phyloP scores from a whole-genome alignment of 495 filamentous ascomycete genomes.

The Hypoxylon cercidicola region DNA sequence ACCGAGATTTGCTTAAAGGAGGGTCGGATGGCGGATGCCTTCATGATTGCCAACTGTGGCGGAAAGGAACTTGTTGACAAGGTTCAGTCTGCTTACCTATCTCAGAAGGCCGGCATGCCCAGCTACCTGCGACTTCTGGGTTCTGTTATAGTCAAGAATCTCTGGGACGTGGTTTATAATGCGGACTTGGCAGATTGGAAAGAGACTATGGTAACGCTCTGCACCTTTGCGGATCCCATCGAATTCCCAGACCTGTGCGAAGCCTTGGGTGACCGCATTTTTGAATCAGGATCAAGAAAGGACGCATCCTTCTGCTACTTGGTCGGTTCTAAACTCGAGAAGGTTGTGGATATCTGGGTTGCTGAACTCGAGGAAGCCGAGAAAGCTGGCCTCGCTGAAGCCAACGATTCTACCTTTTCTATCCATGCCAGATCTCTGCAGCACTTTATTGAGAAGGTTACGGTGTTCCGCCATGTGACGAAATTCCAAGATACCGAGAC shows the following conservation, averaged over 20 bases:
- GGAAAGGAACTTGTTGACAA: constrained; percentile 94
- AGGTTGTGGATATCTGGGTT: constrained; percentile 94
- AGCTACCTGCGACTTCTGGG: constrained; percentile 93
- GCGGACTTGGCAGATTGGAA: constrained; percentile 94
- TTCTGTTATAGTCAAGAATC: constrained; percentile 93
- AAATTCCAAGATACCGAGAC: constrained; percentile 87
- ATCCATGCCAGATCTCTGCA: constrained; percentile 90
- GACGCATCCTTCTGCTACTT: constrained; percentile 97
- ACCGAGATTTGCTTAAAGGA: constrained; percentile 88
- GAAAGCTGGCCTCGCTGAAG: constrained; percentile 73
- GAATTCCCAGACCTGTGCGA: constrained; percentile 98
- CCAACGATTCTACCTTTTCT: constrained; percentile 83
- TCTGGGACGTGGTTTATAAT: constrained; percentile 98
- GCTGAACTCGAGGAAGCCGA: constrained; percentile 86
- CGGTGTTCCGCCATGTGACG: constrained; percentile 92
- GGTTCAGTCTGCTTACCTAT: constrained; percentile 91
- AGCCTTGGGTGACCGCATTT: constrained; percentile 89
- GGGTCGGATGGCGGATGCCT: constrained; percentile 91
- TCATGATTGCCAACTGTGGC: constrained; percentile 97
- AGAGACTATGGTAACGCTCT: constrained; percentile 93
- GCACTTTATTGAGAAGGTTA: constrained; percentile 97
- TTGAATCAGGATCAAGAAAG: constrained; percentile 78
- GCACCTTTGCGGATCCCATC: constrained; percentile 88
- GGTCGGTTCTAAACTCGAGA: constrained; percentile 95
- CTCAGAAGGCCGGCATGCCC: constrained; percentile 79